Evolutionary conservation across 306 rosid genomes (phyloP).

Genomic region (Vachellia collinsii): DNA sequence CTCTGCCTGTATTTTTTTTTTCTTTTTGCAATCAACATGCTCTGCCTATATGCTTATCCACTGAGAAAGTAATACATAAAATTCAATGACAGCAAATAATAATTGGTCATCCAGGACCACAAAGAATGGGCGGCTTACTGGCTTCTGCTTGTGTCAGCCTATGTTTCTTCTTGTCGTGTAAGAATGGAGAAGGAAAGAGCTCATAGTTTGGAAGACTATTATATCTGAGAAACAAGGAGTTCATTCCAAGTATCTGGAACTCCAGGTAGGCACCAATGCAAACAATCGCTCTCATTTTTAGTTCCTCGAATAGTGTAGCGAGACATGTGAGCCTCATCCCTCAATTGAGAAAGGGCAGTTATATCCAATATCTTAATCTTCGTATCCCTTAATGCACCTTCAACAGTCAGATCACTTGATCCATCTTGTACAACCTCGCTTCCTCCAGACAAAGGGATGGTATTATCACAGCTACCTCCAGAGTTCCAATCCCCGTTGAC

Average conservation of each 20-base stretch:
- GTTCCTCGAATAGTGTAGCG: constrained; percentile 66
- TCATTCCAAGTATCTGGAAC: constrained; percentile 96
- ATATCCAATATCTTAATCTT: constrained; percentile 77
- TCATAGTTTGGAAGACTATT: constrained; percentile 45
- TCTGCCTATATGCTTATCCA: constrained; percentile 31
- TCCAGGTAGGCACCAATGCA: constrained; percentile 97
- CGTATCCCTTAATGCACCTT: constrained; percentile 79
- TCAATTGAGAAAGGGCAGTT: constrained; percentile 78
- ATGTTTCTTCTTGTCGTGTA: neutral
- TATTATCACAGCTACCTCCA: constrained; percentile 83
- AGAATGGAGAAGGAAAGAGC: neutral
- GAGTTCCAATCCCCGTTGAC: constrained; percentile 92
- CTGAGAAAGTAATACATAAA: constrained; percentile 19
- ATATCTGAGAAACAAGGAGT: constrained; percentile 78
- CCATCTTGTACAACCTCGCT: constrained; percentile 66
- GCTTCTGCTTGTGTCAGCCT: constrained; percentile 7
- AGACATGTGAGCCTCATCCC: constrained; percentile 94
- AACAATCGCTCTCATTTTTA: constrained; percentile 69
- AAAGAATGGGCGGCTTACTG: constrained; percentile 25
- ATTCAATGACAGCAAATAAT: constrained; percentile 13
- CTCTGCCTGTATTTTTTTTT: neutral
- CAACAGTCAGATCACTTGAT: constrained; percentile 60
- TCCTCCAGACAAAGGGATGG: constrained; percentile 66
- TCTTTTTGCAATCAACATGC: neutral
- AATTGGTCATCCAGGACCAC: constrained; percentile 38